phyloP scores from a whole-genome alignment of 768 basidiomycete genomes.

The Phylloporus arenicola region DNA sequence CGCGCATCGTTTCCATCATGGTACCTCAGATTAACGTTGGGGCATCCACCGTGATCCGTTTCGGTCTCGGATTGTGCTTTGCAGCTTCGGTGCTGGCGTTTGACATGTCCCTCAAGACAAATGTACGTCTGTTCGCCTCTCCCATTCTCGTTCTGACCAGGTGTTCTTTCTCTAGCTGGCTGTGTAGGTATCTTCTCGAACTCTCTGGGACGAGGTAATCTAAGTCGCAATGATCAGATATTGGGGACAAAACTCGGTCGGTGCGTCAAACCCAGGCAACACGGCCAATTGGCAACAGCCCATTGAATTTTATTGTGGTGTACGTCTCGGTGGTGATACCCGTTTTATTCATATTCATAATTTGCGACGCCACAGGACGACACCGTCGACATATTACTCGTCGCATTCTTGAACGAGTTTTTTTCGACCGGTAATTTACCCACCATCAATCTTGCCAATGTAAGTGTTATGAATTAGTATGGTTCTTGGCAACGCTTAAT shows the following conservation, averaged over 20 bases:
- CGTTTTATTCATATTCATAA: background rate
- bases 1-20: constrained; percentile 3
- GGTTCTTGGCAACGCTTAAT: background rate
- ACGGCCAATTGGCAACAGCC: constrained; percentile 26
- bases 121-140: constrained; percentile 13
- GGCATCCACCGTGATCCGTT: constrained; percentile 6
- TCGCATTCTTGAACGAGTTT: constrained; percentile 59
- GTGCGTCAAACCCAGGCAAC: constrained; percentile 23
- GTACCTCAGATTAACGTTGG: constrained; percentile 2
- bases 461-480: constrained; percentile 18
- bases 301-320: constrained; percentile 30
- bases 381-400: constrained; percentile 52
- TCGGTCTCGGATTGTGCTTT: constrained; percentile 11
- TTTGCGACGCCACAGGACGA: constrained; percentile 37
- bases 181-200: constrained; percentile 13
- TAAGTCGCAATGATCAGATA: constrained; percentile 15
- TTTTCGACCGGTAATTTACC: constrained; percentile 55
- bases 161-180: constrained; percentile 15
- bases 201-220: background rate
- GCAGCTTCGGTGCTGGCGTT: constrained; percentile 17
- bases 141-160: background rate
- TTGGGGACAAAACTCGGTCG: constrained; percentile 36
- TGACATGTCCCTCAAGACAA: constrained; percentile 22
- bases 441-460: constrained; percentile 57
- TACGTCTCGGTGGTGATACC: constrained; percentile 1